Evolutionary conservation across 768 basidiomycete genomes (phyloP).

Genomic region (Tulasnella calospora): DNA sequence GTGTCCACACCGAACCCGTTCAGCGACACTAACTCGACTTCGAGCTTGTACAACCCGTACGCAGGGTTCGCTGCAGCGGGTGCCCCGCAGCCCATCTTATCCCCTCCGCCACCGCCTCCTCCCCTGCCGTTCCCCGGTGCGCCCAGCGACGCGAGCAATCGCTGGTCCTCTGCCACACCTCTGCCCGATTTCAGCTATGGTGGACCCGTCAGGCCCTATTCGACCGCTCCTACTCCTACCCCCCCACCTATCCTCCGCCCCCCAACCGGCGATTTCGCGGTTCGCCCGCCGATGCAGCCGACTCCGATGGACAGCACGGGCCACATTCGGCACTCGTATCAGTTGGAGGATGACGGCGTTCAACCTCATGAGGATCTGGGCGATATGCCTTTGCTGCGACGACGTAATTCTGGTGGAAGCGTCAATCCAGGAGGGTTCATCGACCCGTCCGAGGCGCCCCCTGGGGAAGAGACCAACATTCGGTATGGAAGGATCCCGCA

Average conservation of each 20-base stretch:
- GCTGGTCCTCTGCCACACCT: too few relatives aligned
- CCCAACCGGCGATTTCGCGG: not conserved
- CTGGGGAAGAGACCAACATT: slow-evolving; percentile 36
- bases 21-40: not conserved
- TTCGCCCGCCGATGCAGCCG: not conserved
- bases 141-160: not conserved
- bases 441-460: not conserved
- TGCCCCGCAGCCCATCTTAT: slow-evolving; percentile 1
- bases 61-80: not conserved
- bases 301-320: slow-evolving; percentile 5
- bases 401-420: not conserved
- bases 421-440: slow-evolving; percentile 20
- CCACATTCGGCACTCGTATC: slow-evolving; percentile 3
- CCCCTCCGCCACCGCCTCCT: slow-evolving; percentile 19
- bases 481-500: slow-evolving; percentile 90
- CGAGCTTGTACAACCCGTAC: slow-evolving; percentile 8
- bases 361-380: slow-evolving; percentile 12
- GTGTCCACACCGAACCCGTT: slow-evolving; percentile 21
- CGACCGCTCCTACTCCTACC: not conserved
- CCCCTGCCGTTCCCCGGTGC: not conserved
- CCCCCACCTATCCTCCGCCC: not conserved
- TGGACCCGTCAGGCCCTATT: not conserved
- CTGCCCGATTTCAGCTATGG: too few relatives aligned
- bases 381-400: slow-evolving; percentile 26
- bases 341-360: slow-evolving; percentile 17